Conservation (phyloP, 2,329 filamentous ascomycete species). For the Cordyceps cicadae region DNA sequence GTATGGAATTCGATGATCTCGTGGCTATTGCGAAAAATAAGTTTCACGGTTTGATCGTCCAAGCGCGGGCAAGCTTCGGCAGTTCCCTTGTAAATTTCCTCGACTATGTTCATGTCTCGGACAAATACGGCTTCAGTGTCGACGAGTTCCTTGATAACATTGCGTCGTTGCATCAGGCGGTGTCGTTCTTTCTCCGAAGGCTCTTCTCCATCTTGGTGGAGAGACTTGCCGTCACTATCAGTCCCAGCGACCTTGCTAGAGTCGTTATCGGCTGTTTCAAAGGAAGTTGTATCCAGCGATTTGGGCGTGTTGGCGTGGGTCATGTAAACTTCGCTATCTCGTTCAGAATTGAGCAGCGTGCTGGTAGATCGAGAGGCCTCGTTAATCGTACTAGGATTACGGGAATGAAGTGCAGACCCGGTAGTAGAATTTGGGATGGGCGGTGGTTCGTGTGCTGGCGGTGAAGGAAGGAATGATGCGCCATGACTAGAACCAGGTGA, state of each 20-base stretch:
- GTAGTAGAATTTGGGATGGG: constrained; percentile 35
- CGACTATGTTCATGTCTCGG: constrained; percentile 92
- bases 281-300: constrained; percentile 39
- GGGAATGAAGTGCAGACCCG: constrained; percentile 28
- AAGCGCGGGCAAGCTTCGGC: constrained; percentile 73
- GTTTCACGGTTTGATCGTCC: constrained; percentile 74
- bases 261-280: constrained; percentile 34
- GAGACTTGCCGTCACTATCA: constrained; percentile 29
- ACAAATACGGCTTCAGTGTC: constrained; percentile 90
- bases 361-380: constrained; percentile 30
- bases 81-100: constrained; percentile 96
- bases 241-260: constrained; percentile 26
- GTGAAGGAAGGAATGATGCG: constrained; percentile 28
- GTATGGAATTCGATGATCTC: constrained; percentile 85
- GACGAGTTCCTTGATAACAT: constrained; percentile 84
- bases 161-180: constrained; percentile 69
- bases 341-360: constrained; percentile 35
- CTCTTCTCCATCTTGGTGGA: constrained; percentile 30
- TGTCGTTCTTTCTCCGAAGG: constrained; percentile 51
- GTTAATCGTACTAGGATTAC: constrained; percentile 34
- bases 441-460: constrained; percentile 45
- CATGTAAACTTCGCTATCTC: constrained; percentile 37
- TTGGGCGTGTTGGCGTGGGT: constrained; percentile 35
- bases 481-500: constrained; percentile 25
- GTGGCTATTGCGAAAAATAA: constrained; percentile 87